Conservation (phyloP, 768 basidiomycete species). For the Boletus pseudo-olivaceus region DNA sequence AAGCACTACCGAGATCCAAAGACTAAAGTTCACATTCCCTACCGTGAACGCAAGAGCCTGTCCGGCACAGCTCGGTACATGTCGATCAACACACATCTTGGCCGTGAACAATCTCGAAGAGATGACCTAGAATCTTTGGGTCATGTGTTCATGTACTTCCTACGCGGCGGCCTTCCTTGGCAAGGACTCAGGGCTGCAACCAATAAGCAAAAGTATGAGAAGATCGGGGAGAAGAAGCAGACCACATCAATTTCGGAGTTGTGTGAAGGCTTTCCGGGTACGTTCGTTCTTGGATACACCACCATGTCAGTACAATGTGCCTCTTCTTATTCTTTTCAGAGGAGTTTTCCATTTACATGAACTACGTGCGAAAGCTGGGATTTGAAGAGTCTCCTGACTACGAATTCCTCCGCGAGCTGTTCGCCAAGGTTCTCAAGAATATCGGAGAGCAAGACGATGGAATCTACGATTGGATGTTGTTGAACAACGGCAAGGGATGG, state of each 20-base stretch:
- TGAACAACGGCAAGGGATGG: slow-evolving; percentile 95
- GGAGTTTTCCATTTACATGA: slow-evolving; percentile 98
- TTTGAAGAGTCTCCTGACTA: slow-evolving; percentile 98
- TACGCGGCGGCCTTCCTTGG: slow-evolving; percentile 96
- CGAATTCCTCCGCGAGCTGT: slow-evolving; percentile 94
- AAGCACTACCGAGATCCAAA: slow-evolving; percentile 99
- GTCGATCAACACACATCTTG: slow-evolving; percentile 98
- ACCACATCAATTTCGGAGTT: slow-evolving; percentile 87
- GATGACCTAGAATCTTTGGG: slow-evolving; percentile 97
- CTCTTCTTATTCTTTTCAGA: slow-evolving; percentile 38
- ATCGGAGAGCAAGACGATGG: slow-evolving; percentile 87
- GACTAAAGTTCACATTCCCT: slow-evolving; percentile 97
- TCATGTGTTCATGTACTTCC: slow-evolving; percentile 99
- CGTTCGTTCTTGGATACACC: slow-evolving; percentile 21
- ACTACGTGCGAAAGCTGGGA: slow-evolving; percentile 96
- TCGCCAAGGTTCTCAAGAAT: slow-evolving; percentile 87
- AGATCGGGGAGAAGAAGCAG: slow-evolving; percentile 99
- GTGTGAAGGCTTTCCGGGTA: slow-evolving; percentile 94
- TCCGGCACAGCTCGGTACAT: slow-evolving; percentile 98
- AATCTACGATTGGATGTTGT: slow-evolving; percentile 93
- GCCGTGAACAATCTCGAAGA: slow-evolving; percentile 89
- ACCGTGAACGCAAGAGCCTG: slow-evolving; percentile 94
- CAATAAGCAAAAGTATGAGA: slow-evolving; percentile 99
- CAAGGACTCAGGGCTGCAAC: slow-evolving; percentile 96
- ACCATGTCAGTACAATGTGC: background rate